Conservation (phyloP, 2,329 filamentous ascomycete genomes). For the Juglanconis juglandina region DNA sequence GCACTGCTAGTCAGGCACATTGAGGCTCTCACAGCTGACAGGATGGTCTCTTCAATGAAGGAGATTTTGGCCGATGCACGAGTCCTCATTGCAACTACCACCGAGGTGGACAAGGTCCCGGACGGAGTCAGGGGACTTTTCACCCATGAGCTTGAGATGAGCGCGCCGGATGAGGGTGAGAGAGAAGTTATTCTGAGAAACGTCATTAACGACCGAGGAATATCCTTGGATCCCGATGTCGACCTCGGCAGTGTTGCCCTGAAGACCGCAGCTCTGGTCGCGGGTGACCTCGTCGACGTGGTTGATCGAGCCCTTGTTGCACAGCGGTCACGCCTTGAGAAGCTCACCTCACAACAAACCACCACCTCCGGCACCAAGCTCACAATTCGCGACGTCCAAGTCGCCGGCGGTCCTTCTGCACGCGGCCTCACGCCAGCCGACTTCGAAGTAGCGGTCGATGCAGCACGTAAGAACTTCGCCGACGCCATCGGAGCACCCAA, state of each 20-base stretch:
- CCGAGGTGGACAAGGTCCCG: constrained; percentile 89
- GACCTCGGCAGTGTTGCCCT: constrained; percentile 82
- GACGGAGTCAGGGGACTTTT: constrained; percentile 88
- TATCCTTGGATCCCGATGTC: constrained; percentile 77
- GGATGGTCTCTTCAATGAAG: constrained; percentile 80
- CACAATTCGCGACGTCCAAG: constrained; percentile 76
- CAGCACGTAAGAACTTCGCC: constrained; percentile 94
- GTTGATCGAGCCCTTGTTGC: constrained; percentile 84
- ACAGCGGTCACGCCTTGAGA: constrained; percentile 70
- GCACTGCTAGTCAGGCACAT: constrained; percentile 84
- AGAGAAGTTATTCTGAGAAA: constrained; percentile 80
- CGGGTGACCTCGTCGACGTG: constrained; percentile 90
- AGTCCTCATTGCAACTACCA: constrained; percentile 89
- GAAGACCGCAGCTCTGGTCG: constrained; percentile 93
- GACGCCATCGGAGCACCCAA: constrained; percentile 96
- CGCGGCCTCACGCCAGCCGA: constrained; percentile 77
- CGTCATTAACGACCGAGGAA: constrained; percentile 71
- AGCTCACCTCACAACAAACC: constrained; percentile 52
- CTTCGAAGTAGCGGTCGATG: constrained; percentile 90
- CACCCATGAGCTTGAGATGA: constrained; percentile 92
- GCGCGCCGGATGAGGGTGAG: constrained; percentile 86
- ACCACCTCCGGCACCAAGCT: constrained; percentile 41
- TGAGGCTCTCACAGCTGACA: constrained; percentile 85
- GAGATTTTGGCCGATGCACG: constrained; percentile 77
- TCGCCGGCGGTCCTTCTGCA: constrained; percentile 78